These are phyloP conservation scores for Pleoardoris graminearum DNA, from an alignment of 2,329 filamentous ascomycete genomes.

Conservation along the genomic window DNA sequence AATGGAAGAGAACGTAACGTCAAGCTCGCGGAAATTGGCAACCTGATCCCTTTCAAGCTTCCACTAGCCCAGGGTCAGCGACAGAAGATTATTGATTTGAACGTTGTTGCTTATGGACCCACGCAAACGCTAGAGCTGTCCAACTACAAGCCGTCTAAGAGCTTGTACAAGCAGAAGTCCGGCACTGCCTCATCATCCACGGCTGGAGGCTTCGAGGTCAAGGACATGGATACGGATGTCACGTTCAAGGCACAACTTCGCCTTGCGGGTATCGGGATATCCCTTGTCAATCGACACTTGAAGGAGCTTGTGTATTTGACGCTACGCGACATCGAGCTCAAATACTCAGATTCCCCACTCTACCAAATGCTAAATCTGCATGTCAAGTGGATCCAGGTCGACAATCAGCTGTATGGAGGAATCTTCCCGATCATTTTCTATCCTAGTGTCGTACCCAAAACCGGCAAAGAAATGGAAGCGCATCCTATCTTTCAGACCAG, in stretches of 20 bases:
- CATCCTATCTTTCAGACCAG: conserved; percentile 93
- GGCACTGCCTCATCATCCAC: conserved; percentile 60
- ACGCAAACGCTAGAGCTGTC: conserved; percentile 93
- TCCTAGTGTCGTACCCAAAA: conserved; percentile 96
- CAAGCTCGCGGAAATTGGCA: conserved; percentile 94
- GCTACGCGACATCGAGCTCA: conserved; percentile 85
- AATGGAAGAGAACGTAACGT: conserved; percentile 85
- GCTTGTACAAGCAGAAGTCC: conserved; percentile 76
- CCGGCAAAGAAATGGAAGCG: conserved; percentile 91
- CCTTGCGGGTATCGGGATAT: conserved; percentile 88
- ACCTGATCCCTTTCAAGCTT: conserved; percentile 91
- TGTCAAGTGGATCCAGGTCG: conserved; percentile 98
- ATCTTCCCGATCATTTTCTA: conserved; percentile 98
- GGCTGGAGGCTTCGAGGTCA: conserved; percentile 84
- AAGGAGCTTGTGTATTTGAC: conserved; percentile 94
- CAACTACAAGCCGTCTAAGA: conserved; percentile 91
- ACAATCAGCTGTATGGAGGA: conserved; percentile 97
- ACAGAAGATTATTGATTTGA: conserved; percentile 92
- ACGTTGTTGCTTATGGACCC: conserved; percentile 91
- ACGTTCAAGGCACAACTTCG: conserved; percentile 88
- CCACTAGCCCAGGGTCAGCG: conserved; percentile 65
- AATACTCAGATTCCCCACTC: conserved; percentile 88
- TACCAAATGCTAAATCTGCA: conserved; percentile 90
- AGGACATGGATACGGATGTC: conserved; percentile 83
- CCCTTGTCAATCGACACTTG: conserved; percentile 87